A percentile compares a stretch with the other conserved stretches of the same genome.
Evolutionary conservation across 1,284 basidiomycete genomes (phyloP).

Genomic region (Tilletia indica): DNA sequence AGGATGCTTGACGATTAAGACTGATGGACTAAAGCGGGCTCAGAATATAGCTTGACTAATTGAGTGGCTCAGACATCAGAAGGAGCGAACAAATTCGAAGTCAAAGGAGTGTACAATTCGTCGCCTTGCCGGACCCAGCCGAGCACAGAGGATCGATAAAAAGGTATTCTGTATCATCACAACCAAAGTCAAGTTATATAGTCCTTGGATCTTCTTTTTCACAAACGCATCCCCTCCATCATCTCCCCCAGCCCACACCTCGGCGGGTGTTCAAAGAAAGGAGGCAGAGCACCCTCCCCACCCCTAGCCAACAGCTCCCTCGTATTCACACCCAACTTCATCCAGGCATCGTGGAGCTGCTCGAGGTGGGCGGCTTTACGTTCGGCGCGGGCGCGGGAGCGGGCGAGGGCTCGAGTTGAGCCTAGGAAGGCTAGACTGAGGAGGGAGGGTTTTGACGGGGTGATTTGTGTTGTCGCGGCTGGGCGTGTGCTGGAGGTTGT

Average conservation of each 20-base stretch:
- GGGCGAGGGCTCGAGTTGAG: background rate
- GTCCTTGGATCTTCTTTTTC: too few relatives aligned
- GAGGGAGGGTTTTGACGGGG: background rate
- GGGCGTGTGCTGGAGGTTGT: background rate
- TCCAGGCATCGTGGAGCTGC: constrained; percentile 8
- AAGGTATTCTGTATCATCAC: too few relatives aligned
- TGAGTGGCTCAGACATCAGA: too few relatives aligned
- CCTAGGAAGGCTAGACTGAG: background rate
- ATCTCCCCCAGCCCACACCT: background rate
- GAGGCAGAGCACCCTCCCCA: background rate
- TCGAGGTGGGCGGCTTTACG: background rate
- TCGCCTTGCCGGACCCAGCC: too few relatives aligned
- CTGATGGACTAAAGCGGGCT: too few relatives aligned
- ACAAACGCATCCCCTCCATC: background rate
- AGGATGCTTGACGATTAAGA: too few relatives aligned
- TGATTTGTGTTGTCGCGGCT: background rate
- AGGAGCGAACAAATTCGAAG: too few relatives aligned
- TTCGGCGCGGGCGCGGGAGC: background rate
- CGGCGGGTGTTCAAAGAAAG: constrained; percentile 1
- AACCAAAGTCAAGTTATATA: too few relatives aligned
- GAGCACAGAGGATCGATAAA: too few relatives aligned
- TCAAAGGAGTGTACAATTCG: too few relatives aligned
- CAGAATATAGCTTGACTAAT: too few relatives aligned
- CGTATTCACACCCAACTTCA: background rate
- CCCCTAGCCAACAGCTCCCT: constrained; percentile 6